Base-by-base conservation (phyloP, 371 early-diverging fungal species). In the Mucor indicus region DNA sequence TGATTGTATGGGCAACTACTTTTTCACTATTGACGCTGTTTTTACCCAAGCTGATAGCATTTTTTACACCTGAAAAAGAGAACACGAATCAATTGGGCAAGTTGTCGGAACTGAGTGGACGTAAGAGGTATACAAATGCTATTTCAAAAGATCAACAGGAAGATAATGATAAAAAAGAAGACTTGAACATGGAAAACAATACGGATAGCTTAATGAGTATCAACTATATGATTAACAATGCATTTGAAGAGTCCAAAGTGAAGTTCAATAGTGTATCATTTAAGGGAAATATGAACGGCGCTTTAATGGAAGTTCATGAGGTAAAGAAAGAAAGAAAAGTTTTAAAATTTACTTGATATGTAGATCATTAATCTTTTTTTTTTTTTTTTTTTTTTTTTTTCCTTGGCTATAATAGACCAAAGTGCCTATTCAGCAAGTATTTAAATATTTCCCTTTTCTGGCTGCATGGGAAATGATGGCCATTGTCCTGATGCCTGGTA, bases 381-480 rank as follows among this genome's bases (percentile, higher is more conserved):
- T 8, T 20, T 17, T 32, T n/a, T n/a, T n/a, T n/a, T n/a, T n/a
- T n/a, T n/a, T n/a, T n/a, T n/a, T n/a, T n/a, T n/a, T n/a, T n/a
- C n/a, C n/a, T 15, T 33, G 15, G 11, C 4, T 33, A 33, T 30
- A n/a, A n/a, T 41, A 72, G 64, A 60, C 60, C 1, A 55, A 64
- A 12, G 64, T 78, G 61, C 77, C 80, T 2, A 50, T 81, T 15
- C 77, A 75, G 41, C 57, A 64, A 22, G 60, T 67, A 6, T 61
- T 63, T 36, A 62, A 64, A 8, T 81, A 71, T 38, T 60, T 78
- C 16, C 74, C 77, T 6, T 73, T 67, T 45, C 41, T 81, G 5
- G 62, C 80, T 12, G 75, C 67, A 9, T 81, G 82, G 82, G 67
- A 75, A 23, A 81, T 79, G 82, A 67, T 69, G 32, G 62, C 73